phyloP scores from a whole-genome alignment of 2,329 filamentous ascomycete species.

The Fusarium papillatum region DNA sequence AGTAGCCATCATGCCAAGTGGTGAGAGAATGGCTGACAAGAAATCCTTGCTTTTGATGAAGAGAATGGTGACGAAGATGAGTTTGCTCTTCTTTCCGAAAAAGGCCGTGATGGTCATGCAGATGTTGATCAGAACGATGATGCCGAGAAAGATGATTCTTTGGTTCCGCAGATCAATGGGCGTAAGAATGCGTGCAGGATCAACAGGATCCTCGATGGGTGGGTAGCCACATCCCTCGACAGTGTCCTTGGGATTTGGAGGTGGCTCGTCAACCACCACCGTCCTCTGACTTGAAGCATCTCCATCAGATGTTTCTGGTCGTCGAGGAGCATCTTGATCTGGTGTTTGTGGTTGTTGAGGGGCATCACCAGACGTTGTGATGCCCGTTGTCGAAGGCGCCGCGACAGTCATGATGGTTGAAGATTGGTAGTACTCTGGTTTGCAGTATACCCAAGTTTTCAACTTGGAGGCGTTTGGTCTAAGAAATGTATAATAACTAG shows the following conservation, averaged over 20 bases:
- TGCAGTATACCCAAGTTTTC: background rate
- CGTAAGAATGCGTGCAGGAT: slow-evolving; percentile 29
- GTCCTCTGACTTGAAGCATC: background rate
- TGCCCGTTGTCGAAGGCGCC: background rate
- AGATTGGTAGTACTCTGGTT: background rate
- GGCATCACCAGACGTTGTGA: background rate
- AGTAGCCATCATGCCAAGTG: slow-evolving; percentile 16
- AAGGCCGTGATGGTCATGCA: slow-evolving; percentile 29
- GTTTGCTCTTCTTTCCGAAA: slow-evolving; percentile 34
- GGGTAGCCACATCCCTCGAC: slow-evolving; percentile 33
- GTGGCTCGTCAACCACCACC: background rate
- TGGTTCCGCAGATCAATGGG: slow-evolving; percentile 31
- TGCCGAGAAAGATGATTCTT: slow-evolving; percentile 24
- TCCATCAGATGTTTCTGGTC: background rate
- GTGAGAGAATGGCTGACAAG: slow-evolving; percentile 31
- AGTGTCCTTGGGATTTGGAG: slow-evolving; percentile 4
- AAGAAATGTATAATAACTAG: background rate
- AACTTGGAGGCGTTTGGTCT: background rate
- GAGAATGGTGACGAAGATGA: slow-evolving; percentile 25
- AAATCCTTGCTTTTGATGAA: slow-evolving; percentile 43
- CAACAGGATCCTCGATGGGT: slow-evolving; percentile 29
- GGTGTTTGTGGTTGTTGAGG: background rate
- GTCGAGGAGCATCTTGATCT: background rate
- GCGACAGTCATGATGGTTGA: background rate
- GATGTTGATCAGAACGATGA: slow-evolving; percentile 33